Base-by-base conservation (phyloP, 441 rosid genomes). In the Populus hybrid region DNA sequence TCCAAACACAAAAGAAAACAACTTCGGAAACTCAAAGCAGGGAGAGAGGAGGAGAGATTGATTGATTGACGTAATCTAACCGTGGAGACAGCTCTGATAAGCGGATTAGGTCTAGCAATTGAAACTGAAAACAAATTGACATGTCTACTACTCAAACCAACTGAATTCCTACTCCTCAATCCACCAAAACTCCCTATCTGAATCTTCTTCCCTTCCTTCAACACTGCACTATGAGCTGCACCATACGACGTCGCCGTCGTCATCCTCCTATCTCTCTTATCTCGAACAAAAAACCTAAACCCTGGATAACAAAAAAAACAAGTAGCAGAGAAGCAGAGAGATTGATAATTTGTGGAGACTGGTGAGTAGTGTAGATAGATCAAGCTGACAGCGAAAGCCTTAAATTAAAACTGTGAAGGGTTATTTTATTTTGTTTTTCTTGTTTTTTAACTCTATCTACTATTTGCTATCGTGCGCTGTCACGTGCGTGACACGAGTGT, bases 21-120 rank as follows among this genome's bases (percentile, higher is more conserved):
- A 73, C 50, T 21, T 12, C 33, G 26, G 18, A 50, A 68, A 67
- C 59, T 7, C 11, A 28, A 63, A 35, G n/a, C 18, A 2, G 0
- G 45, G 45, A 40, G 45, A 40, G 4, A 10, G 45, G 45, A 10
- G 12, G 45, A 14, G 45, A 10, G 45, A 40, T 40, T 40, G 45
- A 40, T 40, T 40, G 45, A 7, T 9, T 3, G 23, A 14, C 23
- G 24, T 79, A 74, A 76, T 77, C 92, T 80, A 40, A 93, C 99
- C 84, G 99, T 85, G n/a, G 97, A 88, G 67, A 96, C 94, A 74
- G 98, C 98, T 87, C 92, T 79, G 14, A 90, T 77, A 68, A 83
- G 29, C 18, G 93, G 86, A 71, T 82, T 61, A 38, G 73, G 74
- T 20, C 85, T 12, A 4, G 56, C 4, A 14, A 14, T 4, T 45